Evolutionary conservation across 495 filamentous ascomycete species (phyloP), one percentile per base, ranked within the genome.

Genomic region (Hyphodiscus hymeniophilus): DNA sequence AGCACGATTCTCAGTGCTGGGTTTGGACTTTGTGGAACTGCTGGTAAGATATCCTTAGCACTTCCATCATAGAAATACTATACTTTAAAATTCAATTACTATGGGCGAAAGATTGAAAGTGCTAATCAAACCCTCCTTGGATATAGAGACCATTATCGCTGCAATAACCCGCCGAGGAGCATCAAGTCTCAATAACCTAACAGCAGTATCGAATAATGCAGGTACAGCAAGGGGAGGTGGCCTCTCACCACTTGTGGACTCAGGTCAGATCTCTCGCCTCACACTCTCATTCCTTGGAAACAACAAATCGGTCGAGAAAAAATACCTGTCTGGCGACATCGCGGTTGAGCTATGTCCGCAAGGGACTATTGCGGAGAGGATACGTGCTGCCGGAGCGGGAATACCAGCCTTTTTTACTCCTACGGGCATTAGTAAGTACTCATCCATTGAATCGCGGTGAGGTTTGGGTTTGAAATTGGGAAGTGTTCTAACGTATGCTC

Each of bases 351-450:
- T 84, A 17, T 81, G 76, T 47, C 80, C 80, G 0, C 80, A 84
- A 57, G 80, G 80, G 3, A 82, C 79, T 7, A 62, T 84, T 21
- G 80, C 79, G 0, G 80, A 84, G 65, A 68, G 76, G 53, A 67
- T 80, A 46, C 57, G 79, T 10, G 77, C 79, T 3, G 80, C 77
- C 0, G 80, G 80, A 8, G 77, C 77, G n/a, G 80, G 80, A 1
- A 81, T 84, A 16, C 80, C 80, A 13, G 80, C 79, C 1, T 84
- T 84, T 52, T 84, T 72, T 54, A 84, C 80, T 0, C 77, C 79
- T 1, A 81, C 80, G 4, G 80, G 78, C 5, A 71, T 77, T 4
- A 63, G 70, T 71, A 62, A 45, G 67, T 66, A 13, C 11, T 16
- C n/a, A 36, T 36, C 34, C 3, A 18, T 18, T n/a, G 17, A 4